Base-by-base conservation (phyloP, 2,329 filamentous ascomycete species). In the Fusarium humuli region DNA sequence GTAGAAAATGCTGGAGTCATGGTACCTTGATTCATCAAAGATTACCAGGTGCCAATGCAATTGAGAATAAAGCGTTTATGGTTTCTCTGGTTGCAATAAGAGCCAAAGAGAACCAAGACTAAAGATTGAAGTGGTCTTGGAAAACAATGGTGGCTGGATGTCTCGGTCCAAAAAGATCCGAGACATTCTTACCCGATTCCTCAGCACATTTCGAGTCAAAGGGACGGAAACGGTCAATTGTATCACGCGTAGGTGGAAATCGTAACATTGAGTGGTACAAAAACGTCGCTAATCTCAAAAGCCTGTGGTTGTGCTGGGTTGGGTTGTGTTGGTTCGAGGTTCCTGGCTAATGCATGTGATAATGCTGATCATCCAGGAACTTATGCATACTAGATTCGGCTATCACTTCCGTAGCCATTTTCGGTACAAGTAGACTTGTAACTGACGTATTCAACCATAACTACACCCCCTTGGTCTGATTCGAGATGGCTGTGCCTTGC, bases 111-210 rank as follows among this genome's bases (percentile, higher is more conserved):
- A 12, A 16, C n/a, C 34, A 13, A 46, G 14, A 20, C 9, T 20
- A 7, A 13, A 48, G 20, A 34, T 18, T n/a, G 29, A 32, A 40
- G 20, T 6, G 18, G 32, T 20, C 16, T 13, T 49, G 45, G 18
- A 5, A 44, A 16, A 47, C 7, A 23, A 25, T 48, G 18, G 14
- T 54, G 61, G 49, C 45, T 46, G 27, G 50, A 37, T 50, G 29
- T 40, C 37, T 44, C 23, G 10, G 40, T 49, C 22, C 29, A 44
- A 22, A 50, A 54, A 61, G n/a, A 37, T 30, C 61, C 23, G 55
- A 66, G 54, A 55, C 61, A 70, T 57, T 41, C 23, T 47, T 18
- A 30, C 54, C 47, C 41, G 42, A 61, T 53, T 9, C 57, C 46
- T 30, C 42, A 45, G 55, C 42, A 45, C 32, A 46, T 58, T 30